Base-by-base conservation (phyloP, 768 basidiomycete species). In the Boletus patriciae region DNA sequence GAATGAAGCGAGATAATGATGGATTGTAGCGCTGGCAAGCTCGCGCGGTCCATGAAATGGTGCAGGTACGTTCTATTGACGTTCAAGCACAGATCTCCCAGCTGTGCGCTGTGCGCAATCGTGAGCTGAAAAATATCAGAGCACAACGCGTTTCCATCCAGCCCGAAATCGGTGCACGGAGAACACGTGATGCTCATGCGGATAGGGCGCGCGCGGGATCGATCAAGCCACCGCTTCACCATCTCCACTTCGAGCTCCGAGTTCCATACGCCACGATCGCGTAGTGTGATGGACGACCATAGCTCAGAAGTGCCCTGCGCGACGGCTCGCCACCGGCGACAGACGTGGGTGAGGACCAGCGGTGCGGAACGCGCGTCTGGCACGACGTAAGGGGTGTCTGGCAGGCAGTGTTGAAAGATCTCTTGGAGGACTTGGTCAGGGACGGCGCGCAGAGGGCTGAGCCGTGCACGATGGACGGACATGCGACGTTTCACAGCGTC, bases 401-500 rank as follows among this genome's bases (percentile, higher is more conserved):
- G 71, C 2, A 72, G 31, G 27, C 70, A 74, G 34, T 47, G 57
- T 45, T 53, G 59, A 31, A 72, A 73, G 27, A 74, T 70, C 31
- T 71, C 68, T 52, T 73, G 69, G 6, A 73, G 61, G 0, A 74
- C 19, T 54, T 74, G 72, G 29, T 70, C 62, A 40, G 73, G 73
- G 41, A 73, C 46, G 7, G 49, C 46, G 6, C 68, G 72, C 29
- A 70, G 34, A 34, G 63, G 65, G 54, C 67, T 73, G 57, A 73
- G 60, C 6, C 60, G 65, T 49, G 70, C 71, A 16, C 56, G 69
- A 19, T 69, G 61, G 37, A 63, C 40, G 15, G 56, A 54, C 12
- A 70, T 19, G 37, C 67, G 61, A 18, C 44, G 55, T 27, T 60
- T 48, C 21, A 70, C 37, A 16, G 18, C 41, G 16, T 50, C 31